Conservation (phyloP, 2,329 filamentous ascomycete genomes). For the Zalaria obscura region DNA sequence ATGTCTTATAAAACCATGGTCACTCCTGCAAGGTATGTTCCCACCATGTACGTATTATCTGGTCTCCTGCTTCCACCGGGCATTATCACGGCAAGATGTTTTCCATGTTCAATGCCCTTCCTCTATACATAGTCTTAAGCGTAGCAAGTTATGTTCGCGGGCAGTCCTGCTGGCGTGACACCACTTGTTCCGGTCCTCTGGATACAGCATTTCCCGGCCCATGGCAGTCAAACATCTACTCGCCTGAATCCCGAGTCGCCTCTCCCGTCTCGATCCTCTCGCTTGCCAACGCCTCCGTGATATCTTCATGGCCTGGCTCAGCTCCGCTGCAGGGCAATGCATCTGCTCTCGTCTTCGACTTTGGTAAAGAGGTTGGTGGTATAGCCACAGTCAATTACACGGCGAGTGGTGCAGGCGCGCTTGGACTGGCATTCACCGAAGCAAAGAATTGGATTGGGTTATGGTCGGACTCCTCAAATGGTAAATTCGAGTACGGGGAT, state of each 20-base stretch:
- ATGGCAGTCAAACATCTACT: constrained; percentile 46
- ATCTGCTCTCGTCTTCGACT: constrained; percentile 43
- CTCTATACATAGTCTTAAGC: background rate
- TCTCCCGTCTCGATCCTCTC: constrained; percentile 30
- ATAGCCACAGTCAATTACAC: constrained; percentile 38
- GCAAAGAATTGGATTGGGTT: constrained; percentile 29
- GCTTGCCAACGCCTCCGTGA: constrained; percentile 16
- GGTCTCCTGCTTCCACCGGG: background rate
- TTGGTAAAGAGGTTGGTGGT: constrained; percentile 44
- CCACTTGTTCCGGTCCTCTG: constrained; percentile 36
- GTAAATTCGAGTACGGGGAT: constrained; percentile 20
- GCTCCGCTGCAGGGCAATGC: constrained; percentile 30
- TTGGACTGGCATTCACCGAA: constrained; percentile 28
- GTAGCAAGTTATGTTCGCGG: background rate
- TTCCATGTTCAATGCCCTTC: background rate
- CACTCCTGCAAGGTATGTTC: background rate
- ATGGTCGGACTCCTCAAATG: constrained; percentile 28
- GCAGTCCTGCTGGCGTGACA: constrained; percentile 39
- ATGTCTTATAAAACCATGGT: background rate
- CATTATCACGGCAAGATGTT: background rate
- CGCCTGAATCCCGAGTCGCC: constrained; percentile 37
- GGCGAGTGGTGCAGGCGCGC: constrained; percentile 20
- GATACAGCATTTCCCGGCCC: constrained; percentile 38
- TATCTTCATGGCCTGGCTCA: constrained; percentile 17
- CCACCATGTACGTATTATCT: background rate